These are phyloP conservation scores for Psilocybe azurescens DNA, from an alignment of 768 basidiomycete genomes.

Conservation along the genomic window DNA sequence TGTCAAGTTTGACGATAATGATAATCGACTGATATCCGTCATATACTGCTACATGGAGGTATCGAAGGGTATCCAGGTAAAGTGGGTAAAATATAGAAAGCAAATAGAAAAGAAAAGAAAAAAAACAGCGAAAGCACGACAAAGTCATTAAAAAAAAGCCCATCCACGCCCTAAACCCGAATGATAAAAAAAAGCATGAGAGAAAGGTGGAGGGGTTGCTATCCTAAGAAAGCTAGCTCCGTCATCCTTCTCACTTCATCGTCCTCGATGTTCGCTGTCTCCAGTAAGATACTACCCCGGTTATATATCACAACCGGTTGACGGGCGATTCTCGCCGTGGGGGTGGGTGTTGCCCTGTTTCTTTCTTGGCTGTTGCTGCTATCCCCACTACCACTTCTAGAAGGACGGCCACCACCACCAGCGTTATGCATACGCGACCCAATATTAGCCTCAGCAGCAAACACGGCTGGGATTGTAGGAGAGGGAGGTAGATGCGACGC, in stretches of 20 bases:
- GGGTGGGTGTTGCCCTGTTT: background rate
- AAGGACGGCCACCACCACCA: background rate
- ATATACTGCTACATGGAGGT: slow-evolving; percentile 4
- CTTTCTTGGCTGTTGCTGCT: slow-evolving; percentile 1
- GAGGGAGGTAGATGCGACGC: slow-evolving; percentile 44
- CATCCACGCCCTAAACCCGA: background rate
- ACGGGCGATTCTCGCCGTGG: background rate
- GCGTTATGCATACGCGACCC: background rate
- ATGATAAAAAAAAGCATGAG: background rate
- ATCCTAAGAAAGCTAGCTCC: slow-evolving; percentile 69
- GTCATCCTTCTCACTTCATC: slow-evolving; percentile 71
- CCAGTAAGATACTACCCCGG: slow-evolving; percentile 56
- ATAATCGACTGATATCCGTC: background rate
- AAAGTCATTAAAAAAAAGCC: background rate
- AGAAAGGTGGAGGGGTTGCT: background rate
- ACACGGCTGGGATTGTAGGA: slow-evolving; percentile 30
- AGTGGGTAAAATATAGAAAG: background rate
- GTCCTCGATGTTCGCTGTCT: slow-evolving; percentile 61
- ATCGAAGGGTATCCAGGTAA: background rate
- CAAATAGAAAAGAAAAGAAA: background rate
- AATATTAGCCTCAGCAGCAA: slow-evolving; percentile 1
- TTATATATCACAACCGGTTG: slow-evolving; percentile 54
- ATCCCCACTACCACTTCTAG: background rate
- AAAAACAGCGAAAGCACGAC: background rate
- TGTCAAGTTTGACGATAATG: background rate